Percentiles rank a stretch among this genome's conserved stretches.
Evolutionary conservation across 306 rosid species (phyloP).

Genomic region (Corylus americana): DNA sequence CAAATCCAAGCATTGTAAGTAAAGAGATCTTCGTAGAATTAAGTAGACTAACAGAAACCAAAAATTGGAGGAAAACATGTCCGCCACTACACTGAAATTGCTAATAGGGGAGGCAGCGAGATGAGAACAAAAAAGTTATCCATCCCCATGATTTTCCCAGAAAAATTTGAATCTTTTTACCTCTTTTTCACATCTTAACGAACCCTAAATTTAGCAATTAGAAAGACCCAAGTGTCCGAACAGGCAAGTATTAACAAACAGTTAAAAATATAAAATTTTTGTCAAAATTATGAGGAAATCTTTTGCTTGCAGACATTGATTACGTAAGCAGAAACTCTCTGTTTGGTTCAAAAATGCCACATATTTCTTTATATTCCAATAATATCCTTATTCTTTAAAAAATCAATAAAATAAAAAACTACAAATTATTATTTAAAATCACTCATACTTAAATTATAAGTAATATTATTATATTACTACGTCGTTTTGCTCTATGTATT

Average conservation of each 20-base stretch:
- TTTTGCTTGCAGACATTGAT: neutral
- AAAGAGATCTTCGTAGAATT: neutral
- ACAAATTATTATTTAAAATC: too few species aligned
- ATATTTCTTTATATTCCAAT: too few species aligned
- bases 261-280: too few species aligned
- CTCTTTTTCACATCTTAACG: too few species aligned
- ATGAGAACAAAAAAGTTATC: neutral
- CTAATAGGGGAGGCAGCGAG: neutral
- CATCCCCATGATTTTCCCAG: neutral
- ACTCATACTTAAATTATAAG: too few species aligned
- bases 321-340: neutral
- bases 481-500: too few species aligned
- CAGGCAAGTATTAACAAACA: too few species aligned
- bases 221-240: too few species aligned
- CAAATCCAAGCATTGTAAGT: neutral
- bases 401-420: too few species aligned
- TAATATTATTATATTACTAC: too few species aligned
- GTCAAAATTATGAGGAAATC: neutral
- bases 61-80: neutral
- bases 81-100: neutral
- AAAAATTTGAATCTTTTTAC: neutral
- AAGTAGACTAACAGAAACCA: neutral
- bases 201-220: too few species aligned
- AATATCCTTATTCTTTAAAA: too few species aligned
- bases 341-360: neutral